phyloP scores from a whole-genome alignment of 2,329 filamentous ascomycete genomes.

The Aphanoascus verrucosus region DNA sequence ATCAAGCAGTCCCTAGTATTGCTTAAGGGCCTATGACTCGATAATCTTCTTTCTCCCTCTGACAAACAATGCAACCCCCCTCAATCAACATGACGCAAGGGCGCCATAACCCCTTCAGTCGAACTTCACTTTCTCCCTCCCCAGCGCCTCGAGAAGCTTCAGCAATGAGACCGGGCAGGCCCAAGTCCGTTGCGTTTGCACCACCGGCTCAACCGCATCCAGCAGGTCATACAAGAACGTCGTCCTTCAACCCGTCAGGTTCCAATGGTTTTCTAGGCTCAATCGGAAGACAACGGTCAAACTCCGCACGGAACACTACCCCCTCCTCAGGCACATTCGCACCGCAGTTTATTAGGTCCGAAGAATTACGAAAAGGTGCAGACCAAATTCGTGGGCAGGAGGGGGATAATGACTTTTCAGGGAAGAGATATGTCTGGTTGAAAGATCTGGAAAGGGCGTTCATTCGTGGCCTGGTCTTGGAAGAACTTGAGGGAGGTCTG shows the following conservation, averaged over 20 bases:
- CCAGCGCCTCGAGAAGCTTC: slow-evolving; percentile 40
- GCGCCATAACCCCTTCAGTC: slow-evolving; percentile 69
- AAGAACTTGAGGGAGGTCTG: slow-evolving; percentile 59
- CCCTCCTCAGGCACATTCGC: slow-evolving; percentile 71
- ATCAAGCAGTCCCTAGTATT: neutral
- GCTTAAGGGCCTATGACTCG: neutral
- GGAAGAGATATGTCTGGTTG: slow-evolving; percentile 96
- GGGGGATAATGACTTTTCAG: slow-evolving; percentile 97
- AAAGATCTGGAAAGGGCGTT: slow-evolving; percentile 80
- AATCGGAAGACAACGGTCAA: slow-evolving; percentile 39
- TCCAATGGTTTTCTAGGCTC: slow-evolving; percentile 35
- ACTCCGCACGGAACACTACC: slow-evolving; percentile 51
- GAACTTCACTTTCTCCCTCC: slow-evolving; percentile 56
- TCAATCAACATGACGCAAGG: slow-evolving; percentile 56
- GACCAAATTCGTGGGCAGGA: slow-evolving; percentile 63
- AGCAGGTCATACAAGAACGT: slow-evolving; percentile 55
- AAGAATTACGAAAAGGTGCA: slow-evolving; percentile 55
- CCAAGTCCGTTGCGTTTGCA: slow-evolving; percentile 65
- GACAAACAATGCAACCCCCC: slow-evolving; percentile 38
- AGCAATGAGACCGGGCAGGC: slow-evolving; percentile 40
- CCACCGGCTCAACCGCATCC: slow-evolving; percentile 40
- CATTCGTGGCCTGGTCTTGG: slow-evolving; percentile 81
- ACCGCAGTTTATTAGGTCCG: slow-evolving; percentile 86
- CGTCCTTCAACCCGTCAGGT: slow-evolving; percentile 54
- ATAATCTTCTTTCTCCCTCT: neutral